Evolutionary conservation across 2,329 filamentous ascomycete genomes (phyloP).

Genomic region (Colletotrichum limetticola): DNA sequence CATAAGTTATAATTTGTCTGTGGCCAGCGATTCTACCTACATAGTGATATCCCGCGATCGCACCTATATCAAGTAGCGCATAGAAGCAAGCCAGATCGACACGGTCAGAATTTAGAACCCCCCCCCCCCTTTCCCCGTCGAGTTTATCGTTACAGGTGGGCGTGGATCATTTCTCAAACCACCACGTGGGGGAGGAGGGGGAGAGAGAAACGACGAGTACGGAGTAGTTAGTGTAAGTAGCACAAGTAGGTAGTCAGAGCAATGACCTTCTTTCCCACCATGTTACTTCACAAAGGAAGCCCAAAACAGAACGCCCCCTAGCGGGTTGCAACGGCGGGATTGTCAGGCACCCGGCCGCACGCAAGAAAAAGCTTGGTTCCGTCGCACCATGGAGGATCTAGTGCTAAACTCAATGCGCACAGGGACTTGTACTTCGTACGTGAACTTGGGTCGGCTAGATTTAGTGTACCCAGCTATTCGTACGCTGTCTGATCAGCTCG

Average conservation of each 20-base stretch:
- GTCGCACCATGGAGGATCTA: conserved; percentile 23
- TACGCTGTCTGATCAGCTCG: neutral
- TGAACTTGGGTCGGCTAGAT: neutral
- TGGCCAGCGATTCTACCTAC: neutral
- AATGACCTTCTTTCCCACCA: neutral
- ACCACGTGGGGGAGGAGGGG: conserved; percentile 11
- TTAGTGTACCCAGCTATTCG: neutral
- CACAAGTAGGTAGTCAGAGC: neutral
- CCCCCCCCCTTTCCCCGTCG: neutral
- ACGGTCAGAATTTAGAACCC: neutral
- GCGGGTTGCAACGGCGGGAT: neutral
- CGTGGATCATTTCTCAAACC: neutral
- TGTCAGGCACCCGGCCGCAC: conserved; percentile 4
- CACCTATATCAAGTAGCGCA: neutral
- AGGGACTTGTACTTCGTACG: neutral
- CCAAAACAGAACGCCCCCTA: neutral
- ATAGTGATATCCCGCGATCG: neutral
- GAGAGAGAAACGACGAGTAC: too few relatives aligned
- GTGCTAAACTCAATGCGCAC: conserved; percentile 10
- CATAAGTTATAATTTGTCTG: neutral
- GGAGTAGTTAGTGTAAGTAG: too few relatives aligned
- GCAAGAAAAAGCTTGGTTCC: neutral
- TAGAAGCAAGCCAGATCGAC: neutral
- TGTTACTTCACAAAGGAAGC: neutral
- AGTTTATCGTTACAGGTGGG: conserved; percentile 11